Conservation (phyloP, 192 early-diverging fungal genomes). For the Coemansia sp. region DNA sequence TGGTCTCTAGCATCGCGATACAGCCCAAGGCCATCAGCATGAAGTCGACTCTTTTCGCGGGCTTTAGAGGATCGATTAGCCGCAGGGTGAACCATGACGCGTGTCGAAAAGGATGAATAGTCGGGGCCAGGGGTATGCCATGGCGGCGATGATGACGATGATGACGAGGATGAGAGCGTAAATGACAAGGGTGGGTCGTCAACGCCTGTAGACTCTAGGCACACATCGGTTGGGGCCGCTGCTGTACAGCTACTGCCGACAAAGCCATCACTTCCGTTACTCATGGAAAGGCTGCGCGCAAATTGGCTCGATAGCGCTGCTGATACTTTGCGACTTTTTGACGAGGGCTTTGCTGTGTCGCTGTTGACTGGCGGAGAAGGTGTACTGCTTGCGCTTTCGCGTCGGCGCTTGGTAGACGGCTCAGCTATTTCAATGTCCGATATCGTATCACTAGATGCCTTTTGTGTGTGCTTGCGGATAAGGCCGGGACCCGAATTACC, state of each 20-base stretch:
- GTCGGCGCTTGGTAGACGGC: constrained; percentile 41
- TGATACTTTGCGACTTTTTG: constrained; percentile 42
- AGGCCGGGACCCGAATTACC: background rate
- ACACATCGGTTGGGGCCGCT: background rate
- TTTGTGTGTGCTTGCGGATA: constrained; percentile 33
- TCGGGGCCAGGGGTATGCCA: background rate
- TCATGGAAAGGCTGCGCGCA: constrained; percentile 50
- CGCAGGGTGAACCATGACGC: constrained; percentile 13
- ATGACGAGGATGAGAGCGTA: constrained; percentile 21
- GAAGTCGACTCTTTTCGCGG: constrained; percentile 27
- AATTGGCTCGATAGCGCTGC: constrained; percentile 46
- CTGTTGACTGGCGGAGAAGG: background rate
- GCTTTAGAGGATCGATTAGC: constrained; percentile 23
- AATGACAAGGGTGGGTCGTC: constrained; percentile 17
- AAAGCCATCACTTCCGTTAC: background rate
- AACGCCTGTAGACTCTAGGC: background rate
- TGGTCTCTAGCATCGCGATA: background rate
- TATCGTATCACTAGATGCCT: constrained; percentile 37
- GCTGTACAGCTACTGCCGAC: background rate
- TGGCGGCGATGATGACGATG: background rate
- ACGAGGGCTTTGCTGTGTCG: constrained; percentile 18
- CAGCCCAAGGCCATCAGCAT: background rate
- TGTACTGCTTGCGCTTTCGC: constrained; percentile 33
- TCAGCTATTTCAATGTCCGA: constrained; percentile 43
- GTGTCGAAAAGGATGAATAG: background rate